Evolutionary conservation across 805 yeast species (phyloP), one percentile per base, ranked within the genome.

Genomic region (Nakazawaea holstii): DNA sequence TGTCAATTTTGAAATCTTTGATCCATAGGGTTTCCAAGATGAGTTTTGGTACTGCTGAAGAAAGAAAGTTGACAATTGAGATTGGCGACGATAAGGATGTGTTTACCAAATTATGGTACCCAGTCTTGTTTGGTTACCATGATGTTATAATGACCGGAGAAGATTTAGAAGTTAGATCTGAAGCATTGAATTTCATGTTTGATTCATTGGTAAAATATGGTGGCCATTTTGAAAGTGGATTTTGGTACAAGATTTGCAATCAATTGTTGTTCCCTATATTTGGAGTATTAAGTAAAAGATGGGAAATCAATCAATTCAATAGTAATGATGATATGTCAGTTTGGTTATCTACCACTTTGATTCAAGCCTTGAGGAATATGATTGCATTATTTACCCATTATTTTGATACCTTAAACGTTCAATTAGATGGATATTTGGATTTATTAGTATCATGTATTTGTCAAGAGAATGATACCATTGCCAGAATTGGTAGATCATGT

Each of bases 381-480:
- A 83, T 92, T 56, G 82, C 87, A 0, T 69, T 94, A 48, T 87
- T 92, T 59, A 78, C 90, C 0, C 86, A 83, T 53, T 92, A 87
- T 65, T 94, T 91, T 62, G 87, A 78, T 37, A 76, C 83, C 2
- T 76, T 94, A 59, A 82, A 82, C 55, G 73, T 79, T 37, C 79
- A 87, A 77, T 70, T 92, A 44, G 87, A 81, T 51, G 94, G 88
- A 1, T 89, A 86, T 61, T 72, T 95, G 64, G 80, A 80, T 15
- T 72, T 95, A 44, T 66, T 94, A 48, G 81, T 82, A 1, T 83
- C 92, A 6, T 94, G 99, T 66, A 88, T 94, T 43, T 89, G 96
- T 57, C 99, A 94, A 64, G 97, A 91, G 57, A 92, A 94, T 62
- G 99, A 94, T 59, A 91, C 98, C 0, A 90, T 95, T 57, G 95